phyloP scores from a whole-genome alignment of 148 eudicot species.

The Rhododendron kiyosumense region DNA sequence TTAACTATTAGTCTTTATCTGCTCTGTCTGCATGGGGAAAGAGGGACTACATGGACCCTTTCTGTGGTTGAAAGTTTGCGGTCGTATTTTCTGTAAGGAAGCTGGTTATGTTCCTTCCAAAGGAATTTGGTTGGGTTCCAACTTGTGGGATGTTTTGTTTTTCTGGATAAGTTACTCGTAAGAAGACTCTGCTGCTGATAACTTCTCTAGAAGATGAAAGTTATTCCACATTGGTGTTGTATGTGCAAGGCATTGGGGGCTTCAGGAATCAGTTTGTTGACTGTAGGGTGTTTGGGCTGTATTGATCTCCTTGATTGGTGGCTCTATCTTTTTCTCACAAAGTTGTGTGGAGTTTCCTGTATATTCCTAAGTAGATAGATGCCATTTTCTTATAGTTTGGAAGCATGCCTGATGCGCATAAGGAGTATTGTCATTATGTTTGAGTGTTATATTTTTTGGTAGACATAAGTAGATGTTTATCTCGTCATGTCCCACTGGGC shows the following conservation, averaged over 20 bases:
- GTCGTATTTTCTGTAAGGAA: background rate
- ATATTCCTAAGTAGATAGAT: background rate
- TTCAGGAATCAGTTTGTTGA: background rate
- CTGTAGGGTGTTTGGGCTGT: background rate
- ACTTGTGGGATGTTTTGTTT: background rate
- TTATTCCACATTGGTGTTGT: background rate
- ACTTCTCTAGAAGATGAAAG: background rate
- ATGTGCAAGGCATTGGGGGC: background rate
- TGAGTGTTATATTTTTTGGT: background rate
- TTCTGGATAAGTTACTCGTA: background rate
- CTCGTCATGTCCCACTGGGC: background rate
- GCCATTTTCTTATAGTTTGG: background rate
- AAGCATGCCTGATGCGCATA: background rate
- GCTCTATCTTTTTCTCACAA: background rate
- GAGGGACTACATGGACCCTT: background rate
- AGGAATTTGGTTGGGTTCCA: background rate
- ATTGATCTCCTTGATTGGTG: background rate
- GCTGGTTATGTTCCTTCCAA: background rate
- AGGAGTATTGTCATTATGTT: background rate
- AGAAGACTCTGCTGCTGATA: background rate
- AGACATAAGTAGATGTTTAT: background rate
- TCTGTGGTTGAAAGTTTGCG: background rate
- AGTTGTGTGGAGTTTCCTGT: background rate
- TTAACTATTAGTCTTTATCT: background rate
- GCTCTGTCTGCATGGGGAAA: background rate